Conservation (phyloP, 768 basidiomycete genomes). For the Cyclocybe cylindracea region DNA sequence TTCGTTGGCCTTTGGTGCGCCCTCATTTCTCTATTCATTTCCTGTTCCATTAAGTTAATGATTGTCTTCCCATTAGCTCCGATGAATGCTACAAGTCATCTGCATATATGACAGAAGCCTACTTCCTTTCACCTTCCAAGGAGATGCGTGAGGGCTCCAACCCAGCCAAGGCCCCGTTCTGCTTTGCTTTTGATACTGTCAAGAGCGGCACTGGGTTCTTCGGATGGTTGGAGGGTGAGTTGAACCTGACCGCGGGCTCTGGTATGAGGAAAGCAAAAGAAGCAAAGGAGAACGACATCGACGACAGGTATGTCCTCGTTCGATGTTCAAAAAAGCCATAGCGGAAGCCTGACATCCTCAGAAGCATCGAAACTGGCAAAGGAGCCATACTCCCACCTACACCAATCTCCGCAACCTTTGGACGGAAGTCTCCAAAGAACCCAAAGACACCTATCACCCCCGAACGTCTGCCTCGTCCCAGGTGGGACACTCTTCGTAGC, state of each 20-base stretch:
- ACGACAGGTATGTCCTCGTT: conserved; percentile 11
- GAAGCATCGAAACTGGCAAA: too few species aligned
- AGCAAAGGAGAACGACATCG: too few species aligned
- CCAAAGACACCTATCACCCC: too few species aligned
- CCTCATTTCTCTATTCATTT: neutral
- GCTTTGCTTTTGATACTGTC: conserved; percentile 59
- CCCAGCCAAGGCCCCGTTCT: conserved; percentile 66
- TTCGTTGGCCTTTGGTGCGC: conserved; percentile 70
- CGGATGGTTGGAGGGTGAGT: conserved; percentile 71
- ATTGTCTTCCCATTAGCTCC: conserved; percentile 41
- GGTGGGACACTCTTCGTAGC: too few species aligned
- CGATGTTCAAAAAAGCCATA: too few species aligned
- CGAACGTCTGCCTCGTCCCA: too few species aligned
- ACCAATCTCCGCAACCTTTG: neutral
- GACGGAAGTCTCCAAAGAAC: too few species aligned
- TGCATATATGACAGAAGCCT: conserved; percentile 73
- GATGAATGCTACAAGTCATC: conserved; percentile 80
- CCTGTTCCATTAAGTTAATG: neutral
- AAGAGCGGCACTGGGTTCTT: conserved; percentile 52
- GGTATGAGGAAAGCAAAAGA: neutral
- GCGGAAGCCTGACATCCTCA: too few species aligned
- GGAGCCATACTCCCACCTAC: conserved; percentile 8
- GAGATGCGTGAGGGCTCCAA: conserved; percentile 35
- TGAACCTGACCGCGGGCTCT: conserved; percentile 6
- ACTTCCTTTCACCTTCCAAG: conserved; percentile 39